Conservation (phyloP, 306 rosid species). For the Calophaca sinica region DNA sequence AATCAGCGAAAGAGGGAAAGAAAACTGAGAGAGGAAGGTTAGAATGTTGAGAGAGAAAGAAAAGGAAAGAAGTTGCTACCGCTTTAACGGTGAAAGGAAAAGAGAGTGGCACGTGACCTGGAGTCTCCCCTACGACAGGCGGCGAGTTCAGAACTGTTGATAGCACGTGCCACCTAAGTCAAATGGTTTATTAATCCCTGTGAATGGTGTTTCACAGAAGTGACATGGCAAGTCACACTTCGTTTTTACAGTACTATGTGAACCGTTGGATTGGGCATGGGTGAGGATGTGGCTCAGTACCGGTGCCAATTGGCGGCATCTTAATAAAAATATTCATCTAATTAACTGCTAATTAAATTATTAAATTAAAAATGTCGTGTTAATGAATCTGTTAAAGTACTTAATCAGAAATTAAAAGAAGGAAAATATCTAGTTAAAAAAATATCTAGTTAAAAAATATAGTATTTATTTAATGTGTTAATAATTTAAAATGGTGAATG, state of each 20-base stretch:
- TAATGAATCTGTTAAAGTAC: no score
- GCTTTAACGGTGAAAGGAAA: constrained; percentile 47
- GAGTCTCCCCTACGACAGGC: constrained; percentile 41
- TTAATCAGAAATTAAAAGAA: no score
- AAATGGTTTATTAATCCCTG: no score
- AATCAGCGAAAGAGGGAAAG: constrained; percentile 13
- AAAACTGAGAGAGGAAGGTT: constrained; percentile 50
- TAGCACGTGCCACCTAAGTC: constrained; percentile 34
- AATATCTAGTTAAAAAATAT: no score
- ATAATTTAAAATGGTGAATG: no score
- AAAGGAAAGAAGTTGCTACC: constrained; percentile 34
- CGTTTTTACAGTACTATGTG: background rate
- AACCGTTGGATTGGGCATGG: background rate
- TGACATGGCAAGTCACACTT: background rate
- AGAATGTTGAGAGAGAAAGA: constrained; percentile 37
- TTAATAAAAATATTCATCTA: no score
- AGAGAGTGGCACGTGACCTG: constrained; percentile 51
- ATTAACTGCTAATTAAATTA: no score
- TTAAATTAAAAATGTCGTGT: no score
- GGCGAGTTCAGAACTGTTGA: constrained; percentile 27
- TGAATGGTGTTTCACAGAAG: background rate
- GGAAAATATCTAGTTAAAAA: no score
- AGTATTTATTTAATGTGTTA: no score
- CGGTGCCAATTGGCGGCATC: no score
- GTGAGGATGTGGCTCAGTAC: no score